Conservation (phyloP, 345 rosid species). For the Kandelia obovata region DNA sequence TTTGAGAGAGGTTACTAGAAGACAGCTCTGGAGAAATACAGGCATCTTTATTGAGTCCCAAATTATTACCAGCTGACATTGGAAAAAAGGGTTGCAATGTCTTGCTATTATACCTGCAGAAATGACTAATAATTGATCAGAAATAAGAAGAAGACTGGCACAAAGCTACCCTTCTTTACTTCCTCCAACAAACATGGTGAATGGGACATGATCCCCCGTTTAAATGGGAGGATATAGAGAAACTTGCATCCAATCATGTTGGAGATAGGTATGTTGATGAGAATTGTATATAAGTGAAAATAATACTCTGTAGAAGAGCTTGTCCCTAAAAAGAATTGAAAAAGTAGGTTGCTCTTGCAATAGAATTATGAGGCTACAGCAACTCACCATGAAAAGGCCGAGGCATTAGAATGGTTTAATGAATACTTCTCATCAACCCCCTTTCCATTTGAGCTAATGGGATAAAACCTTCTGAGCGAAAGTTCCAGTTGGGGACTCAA, state of each 20-base stretch:
- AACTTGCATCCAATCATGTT: no score
- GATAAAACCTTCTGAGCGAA: conserved; percentile 47
- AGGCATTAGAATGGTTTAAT: conserved; percentile 50
- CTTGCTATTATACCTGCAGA: conserved; percentile 48
- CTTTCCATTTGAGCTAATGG: conserved; percentile 31
- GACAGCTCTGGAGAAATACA: conserved; percentile 33
- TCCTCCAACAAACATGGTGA: no score
- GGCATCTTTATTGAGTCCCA: conserved; percentile 32
- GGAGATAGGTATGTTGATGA: no score
- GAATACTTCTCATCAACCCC: conserved; percentile 38
- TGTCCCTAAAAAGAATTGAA: no score
- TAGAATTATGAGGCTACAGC: not conserved
- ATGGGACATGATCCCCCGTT: no score
- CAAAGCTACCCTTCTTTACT: no score
- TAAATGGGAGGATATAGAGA: no score
- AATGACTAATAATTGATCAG: conserved; percentile 16
- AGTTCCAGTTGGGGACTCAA: conserved; percentile 48
- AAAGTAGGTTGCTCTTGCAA: no score
- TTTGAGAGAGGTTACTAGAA: conserved; percentile 21
- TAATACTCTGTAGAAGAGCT: no score
- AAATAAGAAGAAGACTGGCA: not conserved
- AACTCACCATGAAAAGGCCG: conserved; percentile 53
- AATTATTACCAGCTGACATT: conserved; percentile 23
- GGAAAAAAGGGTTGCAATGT: conserved; percentile 26
- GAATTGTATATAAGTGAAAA: no score